A percentile compares a stretch with the other conserved stretches of the same genome.
phyloP scores from a whole-genome alignment of 1,284 basidiomycete genomes.

The Polyporus tsugae region DNA sequence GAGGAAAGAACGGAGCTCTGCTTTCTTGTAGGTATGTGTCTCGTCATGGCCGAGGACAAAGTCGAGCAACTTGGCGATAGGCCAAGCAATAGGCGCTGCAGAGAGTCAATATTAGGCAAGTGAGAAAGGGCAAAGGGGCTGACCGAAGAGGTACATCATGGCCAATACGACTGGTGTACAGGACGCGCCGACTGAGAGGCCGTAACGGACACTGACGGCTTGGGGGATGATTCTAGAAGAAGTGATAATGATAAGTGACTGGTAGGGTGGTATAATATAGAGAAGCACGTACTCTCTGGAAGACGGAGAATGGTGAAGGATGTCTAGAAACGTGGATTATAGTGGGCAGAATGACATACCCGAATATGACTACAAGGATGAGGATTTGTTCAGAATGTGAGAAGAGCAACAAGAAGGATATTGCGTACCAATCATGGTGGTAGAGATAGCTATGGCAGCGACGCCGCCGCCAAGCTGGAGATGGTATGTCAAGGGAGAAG shows the following conservation, averaged over 20 bases:
- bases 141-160: conserved; percentile 85
- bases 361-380: conserved; percentile 71
- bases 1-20: conserved; percentile 92
- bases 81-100: conserved; percentile 85
- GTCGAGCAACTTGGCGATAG: conserved; percentile 89
- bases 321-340: neutral
- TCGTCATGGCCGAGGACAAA: conserved; percentile 77
- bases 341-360: conserved; percentile 55
- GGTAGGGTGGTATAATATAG: neutral
- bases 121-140: conserved; percentile 29
- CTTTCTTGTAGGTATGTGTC: conserved; percentile 87
- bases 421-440: conserved; percentile 78
- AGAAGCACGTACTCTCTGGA: conserved; percentile 54
- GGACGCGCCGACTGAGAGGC: conserved; percentile 87
- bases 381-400: neutral
- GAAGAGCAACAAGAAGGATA: neutral
- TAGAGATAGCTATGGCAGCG: conserved; percentile 85
- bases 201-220: conserved; percentile 88
- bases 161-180: conserved; percentile 84
- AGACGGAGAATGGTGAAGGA: neutral
- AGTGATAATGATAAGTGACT: neutral
- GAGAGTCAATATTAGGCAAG: conserved; percentile 7
- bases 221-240: conserved; percentile 83
- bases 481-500: neutral
- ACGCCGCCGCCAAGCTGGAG: conserved; percentile 82